Conservation (phyloP, 768 basidiomycete species). For the Tulasnella sp. region DNA sequence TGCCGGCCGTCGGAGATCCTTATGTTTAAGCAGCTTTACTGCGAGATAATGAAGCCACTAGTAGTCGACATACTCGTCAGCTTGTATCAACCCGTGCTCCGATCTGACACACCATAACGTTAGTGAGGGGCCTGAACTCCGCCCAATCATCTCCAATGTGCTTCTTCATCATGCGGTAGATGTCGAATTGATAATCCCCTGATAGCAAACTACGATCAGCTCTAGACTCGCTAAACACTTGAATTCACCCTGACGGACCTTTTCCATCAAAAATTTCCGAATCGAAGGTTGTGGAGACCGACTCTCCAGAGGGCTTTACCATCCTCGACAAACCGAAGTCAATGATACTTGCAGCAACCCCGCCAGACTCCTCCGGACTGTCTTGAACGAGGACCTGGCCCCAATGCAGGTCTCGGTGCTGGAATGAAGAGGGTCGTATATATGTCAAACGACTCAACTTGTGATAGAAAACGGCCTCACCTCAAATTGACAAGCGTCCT, state of each 20-base stretch:
- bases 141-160: constrained; percentile 58
- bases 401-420: constrained; percentile 99
- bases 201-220: neutral
- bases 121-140: constrained; percentile 68
- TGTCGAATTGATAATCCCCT: constrained; percentile 88
- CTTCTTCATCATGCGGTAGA: constrained; percentile 79
- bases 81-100: neutral
- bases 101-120: constrained; percentile 61
- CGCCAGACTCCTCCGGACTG: constrained; percentile 34
- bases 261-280: constrained; percentile 86
- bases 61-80: neutral
- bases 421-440: neutral
- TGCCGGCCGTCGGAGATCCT: constrained; percentile 18
- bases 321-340: constrained; percentile 90
- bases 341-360: constrained; percentile 75
- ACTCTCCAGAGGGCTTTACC: constrained; percentile 35
- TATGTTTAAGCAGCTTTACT: constrained; percentile 23
- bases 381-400: constrained; percentile 81
- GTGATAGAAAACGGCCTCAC: constrained; percentile 32
- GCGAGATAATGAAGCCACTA: constrained; percentile 33
- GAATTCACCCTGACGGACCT: constrained; percentile 34
- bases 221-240: neutral
- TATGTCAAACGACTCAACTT: neutral
- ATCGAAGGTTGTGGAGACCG: constrained; percentile 75
- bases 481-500: constrained; percentile 75